phyloP scores from a whole-genome alignment of 2,329 filamentous ascomycete species.

The Fusarium nurragi region DNA sequence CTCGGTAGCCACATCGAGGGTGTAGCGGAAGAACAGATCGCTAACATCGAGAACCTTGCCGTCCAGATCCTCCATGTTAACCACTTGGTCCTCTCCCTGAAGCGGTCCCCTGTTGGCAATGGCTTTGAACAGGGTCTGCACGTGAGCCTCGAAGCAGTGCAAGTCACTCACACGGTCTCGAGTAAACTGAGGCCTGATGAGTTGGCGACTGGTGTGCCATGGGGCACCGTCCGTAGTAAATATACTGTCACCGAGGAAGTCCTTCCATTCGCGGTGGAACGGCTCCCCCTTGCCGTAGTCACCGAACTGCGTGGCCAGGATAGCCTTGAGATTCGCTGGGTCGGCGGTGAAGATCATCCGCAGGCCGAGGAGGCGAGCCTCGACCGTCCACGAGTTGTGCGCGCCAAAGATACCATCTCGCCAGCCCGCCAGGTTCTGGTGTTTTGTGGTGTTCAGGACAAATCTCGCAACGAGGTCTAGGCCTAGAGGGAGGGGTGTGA shows the following conservation, averaged over 20 bases:
- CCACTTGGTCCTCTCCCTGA: slow-evolving; percentile 68
- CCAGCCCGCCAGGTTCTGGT: slow-evolving; percentile 73
- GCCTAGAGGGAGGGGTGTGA: slow-evolving; percentile 51
- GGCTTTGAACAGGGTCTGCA: slow-evolving; percentile 75
- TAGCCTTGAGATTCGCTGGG: slow-evolving; percentile 89
- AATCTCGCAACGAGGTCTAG: slow-evolving; percentile 71
- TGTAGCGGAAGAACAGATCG: slow-evolving; percentile 84
- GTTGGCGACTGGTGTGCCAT: slow-evolving; percentile 83
- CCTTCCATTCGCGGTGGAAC: slow-evolving; percentile 79
- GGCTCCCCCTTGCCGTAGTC: slow-evolving; percentile 84
- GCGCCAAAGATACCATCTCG: slow-evolving; percentile 56
- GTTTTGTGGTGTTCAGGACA: slow-evolving; percentile 59
- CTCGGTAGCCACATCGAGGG: slow-evolving; percentile 85
- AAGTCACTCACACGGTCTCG: slow-evolving; percentile 85
- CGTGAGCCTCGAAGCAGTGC: slow-evolving; percentile 81
- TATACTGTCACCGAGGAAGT: slow-evolving; percentile 79
- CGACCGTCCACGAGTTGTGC: slow-evolving; percentile 64
- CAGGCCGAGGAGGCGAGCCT: slow-evolving; percentile 62
- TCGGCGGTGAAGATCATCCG: slow-evolving; percentile 82
- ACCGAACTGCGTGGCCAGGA: slow-evolving; percentile 84
- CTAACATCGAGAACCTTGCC: slow-evolving; percentile 73
- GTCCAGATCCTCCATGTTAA: slow-evolving; percentile 70
- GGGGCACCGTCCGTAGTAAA: slow-evolving; percentile 80
- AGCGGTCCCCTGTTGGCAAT: slow-evolving; percentile 68
- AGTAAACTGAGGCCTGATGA: slow-evolving; percentile 88